These are phyloP conservation scores for Hymenoscyphus repandus DNA, from an alignment of 2,329 filamentous ascomycete genomes.

Conservation along the genomic window DNA sequence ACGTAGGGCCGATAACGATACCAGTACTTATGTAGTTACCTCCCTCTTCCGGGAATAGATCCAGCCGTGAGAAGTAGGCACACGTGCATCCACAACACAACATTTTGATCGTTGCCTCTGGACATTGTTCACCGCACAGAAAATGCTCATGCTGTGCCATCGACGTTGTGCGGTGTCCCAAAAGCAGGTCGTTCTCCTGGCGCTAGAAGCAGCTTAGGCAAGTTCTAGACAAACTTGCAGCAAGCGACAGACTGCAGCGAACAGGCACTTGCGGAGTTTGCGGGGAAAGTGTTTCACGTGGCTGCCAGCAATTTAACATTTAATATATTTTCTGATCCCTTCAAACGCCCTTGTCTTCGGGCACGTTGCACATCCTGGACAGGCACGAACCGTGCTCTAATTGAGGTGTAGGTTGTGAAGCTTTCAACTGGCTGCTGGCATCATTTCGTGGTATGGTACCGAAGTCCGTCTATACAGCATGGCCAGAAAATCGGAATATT, in stretches of 20 bases:
- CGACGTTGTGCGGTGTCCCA: background rate
- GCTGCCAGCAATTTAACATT: constrained; percentile 1
- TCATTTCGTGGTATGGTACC: background rate
- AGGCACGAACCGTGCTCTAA: background rate
- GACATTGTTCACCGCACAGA: too few relatives aligned
- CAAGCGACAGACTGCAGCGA: background rate
- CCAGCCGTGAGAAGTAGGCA: too few relatives aligned
- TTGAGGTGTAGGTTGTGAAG: background rate
- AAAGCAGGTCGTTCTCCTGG: background rate
- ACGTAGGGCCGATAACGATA: too few relatives aligned
- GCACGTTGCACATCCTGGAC: constrained; percentile 2
- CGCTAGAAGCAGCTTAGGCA: background rate
- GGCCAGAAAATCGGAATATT: background rate
- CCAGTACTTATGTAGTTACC: too few relatives aligned
- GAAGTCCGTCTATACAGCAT: background rate
- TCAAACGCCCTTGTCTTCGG: background rate
- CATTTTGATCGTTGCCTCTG: too few relatives aligned
- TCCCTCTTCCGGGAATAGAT: too few relatives aligned
- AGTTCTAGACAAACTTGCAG: background rate
- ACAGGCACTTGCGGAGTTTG: background rate
- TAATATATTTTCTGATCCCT: background rate
- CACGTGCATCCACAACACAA: too few relatives aligned
- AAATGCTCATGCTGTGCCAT: background rate
- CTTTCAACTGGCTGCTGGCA: background rate
- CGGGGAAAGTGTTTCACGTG: constrained; percentile 5